These are phyloP conservation scores for Amoeboaphelidium occidentale DNA, from an alignment of 371 early-diverging fungal species.

Conservation along the genomic window DNA sequence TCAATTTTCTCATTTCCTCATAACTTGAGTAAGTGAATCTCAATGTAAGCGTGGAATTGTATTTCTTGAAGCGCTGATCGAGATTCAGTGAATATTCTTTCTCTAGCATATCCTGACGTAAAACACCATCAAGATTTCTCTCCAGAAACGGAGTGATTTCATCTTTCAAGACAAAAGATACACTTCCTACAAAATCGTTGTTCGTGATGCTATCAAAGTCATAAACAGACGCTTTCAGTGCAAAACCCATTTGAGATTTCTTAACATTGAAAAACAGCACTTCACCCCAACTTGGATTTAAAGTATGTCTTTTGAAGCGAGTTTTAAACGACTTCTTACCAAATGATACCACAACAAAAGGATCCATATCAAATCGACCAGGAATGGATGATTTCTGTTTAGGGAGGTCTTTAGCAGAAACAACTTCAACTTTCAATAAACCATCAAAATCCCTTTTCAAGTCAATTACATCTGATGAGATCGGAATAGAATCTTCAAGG, in stretches of 20 bases:
- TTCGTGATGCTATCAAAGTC: constrained; percentile 49
- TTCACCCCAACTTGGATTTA: constrained; percentile 37
- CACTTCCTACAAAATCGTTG: constrained; percentile 38
- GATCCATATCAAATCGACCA: constrained; percentile 45
- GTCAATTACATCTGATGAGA: no score
- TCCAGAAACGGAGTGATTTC: not conserved
- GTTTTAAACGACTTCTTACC: constrained; percentile 41
- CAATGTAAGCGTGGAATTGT: constrained; percentile 7
- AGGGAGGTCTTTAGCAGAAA: not conserved
- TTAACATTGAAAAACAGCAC: constrained; percentile 31
- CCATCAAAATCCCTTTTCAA: no score
- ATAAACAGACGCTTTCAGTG: constrained; percentile 37
- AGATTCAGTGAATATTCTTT: not conserved
- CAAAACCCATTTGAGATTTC: constrained; percentile 24
- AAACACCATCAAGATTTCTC: not conserved
- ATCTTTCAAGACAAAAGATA: not conserved
- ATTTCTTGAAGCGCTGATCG: not conserved
- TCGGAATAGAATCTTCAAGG: no score
- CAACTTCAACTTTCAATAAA: no score
- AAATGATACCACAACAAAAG: constrained; percentile 50
- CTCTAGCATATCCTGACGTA: not conserved
- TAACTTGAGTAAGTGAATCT: constrained; percentile 36
- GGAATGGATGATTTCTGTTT: not conserved
- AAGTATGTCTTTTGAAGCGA: constrained; percentile 25
- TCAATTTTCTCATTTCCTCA: constrained; percentile 32